Evolutionary conservation across 75 land plant species (phyloP).

Genomic region (Picea glauca): DNA sequence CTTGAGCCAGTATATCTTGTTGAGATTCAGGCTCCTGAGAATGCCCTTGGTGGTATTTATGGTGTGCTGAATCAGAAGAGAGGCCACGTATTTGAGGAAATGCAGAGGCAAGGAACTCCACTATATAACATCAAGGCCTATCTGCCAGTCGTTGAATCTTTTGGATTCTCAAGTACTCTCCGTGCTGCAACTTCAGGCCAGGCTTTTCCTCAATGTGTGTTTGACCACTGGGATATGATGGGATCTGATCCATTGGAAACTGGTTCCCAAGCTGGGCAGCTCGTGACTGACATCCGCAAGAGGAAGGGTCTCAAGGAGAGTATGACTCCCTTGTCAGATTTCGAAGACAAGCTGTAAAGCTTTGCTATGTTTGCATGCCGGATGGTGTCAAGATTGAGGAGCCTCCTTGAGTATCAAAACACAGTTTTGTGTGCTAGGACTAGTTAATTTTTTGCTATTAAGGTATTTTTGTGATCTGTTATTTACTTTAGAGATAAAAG

Average conservation of each 20-base stretch:
- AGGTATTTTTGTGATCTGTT: too few species aligned
- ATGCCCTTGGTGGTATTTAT: conserved; percentile 60
- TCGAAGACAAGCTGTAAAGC: conserved; percentile 41
- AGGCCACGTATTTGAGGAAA: conserved; percentile 71
- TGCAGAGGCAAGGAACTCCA: conserved; percentile 73
- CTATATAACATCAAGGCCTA: conserved; percentile 82
- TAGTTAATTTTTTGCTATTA: too few species aligned
- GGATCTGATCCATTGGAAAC: conserved; percentile 28
- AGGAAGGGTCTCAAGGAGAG: conserved; percentile 70
- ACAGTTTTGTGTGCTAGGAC: too few species aligned
- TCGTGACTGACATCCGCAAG: conserved; percentile 52
- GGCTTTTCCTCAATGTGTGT: conserved; percentile 79
- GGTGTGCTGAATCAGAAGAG: conserved; percentile 65
- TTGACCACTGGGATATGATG: conserved; percentile 71
- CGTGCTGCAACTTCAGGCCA: conserved; percentile 77
- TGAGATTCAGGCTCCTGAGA: conserved; percentile 69
- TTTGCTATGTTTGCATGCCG: too few species aligned
- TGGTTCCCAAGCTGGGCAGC: conserved; percentile 21
- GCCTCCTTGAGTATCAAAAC: too few species aligned
- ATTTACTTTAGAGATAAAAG: too few species aligned
- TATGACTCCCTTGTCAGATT: conserved; percentile 57
- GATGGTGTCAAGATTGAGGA: too few species aligned
- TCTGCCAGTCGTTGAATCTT: conserved; percentile 71
- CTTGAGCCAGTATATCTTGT: conserved; percentile 56
- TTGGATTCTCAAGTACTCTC: conserved; percentile 56